Conservation (phyloP, 1,284 basidiomycete species). For the Trichosporon ovoides region DNA sequence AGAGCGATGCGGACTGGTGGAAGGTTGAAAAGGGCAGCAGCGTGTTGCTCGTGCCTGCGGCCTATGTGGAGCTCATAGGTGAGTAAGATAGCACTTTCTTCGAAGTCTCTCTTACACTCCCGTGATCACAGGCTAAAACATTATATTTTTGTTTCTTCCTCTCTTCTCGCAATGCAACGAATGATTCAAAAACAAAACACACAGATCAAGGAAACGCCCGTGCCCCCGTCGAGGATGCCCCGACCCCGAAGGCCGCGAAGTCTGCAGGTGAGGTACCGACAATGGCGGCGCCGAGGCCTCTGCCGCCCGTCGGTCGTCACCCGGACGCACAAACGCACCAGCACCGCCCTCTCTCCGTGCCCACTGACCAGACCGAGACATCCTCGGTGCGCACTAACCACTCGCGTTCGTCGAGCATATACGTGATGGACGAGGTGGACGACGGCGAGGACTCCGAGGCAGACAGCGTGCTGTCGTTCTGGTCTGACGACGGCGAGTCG, state of each 20-base stretch:
- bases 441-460: slow-evolving; percentile 34
- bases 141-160: slow-evolving; percentile 7
- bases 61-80: slow-evolving; percentile 81
- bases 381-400: neutral
- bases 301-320: too few relatives aligned
- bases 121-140: slow-evolving; percentile 5
- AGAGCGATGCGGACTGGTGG: slow-evolving; percentile 82
- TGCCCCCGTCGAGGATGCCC: neutral
- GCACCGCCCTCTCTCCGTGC: neutral
- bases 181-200: neutral
- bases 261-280: too few relatives aligned
- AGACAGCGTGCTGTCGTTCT: slow-evolving; percentile 39
- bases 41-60: slow-evolving; percentile 81
- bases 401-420: slow-evolving; percentile 2
- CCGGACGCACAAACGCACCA: too few relatives aligned
- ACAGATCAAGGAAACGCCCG: neutral
- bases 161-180: slow-evolving; percentile 12
- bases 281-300: too few relatives aligned
- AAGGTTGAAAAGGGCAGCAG: slow-evolving; percentile 77
- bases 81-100: slow-evolving; percentile 59
- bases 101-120: slow-evolving; percentile 35
- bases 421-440: slow-evolving; percentile 24
- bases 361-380: neutral
- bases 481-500: slow-evolving; percentile 39
- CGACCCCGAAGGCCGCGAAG: neutral